Conservation (phyloP, 352 stramenopile genomes). For the Phytophthora colocasiae region DNA sequence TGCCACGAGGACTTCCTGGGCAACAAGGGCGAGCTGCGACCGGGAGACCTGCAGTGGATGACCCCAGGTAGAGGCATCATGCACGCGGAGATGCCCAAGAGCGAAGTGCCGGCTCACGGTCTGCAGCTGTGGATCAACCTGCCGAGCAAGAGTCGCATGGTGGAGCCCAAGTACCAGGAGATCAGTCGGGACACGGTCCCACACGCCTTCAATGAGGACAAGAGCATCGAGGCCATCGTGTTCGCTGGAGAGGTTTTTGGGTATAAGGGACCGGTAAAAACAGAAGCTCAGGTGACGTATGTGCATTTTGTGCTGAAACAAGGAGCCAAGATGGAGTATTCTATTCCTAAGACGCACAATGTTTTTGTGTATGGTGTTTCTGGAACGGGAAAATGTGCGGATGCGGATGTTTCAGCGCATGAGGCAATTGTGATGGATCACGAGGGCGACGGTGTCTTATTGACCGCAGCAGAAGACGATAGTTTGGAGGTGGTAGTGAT, state of each 20-base stretch:
- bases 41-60: slow-evolving; percentile 67
- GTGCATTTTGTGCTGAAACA: slow-evolving; percentile 55
- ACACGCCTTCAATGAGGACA: slow-evolving; percentile 51
- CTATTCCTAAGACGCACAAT: slow-evolving; percentile 50
- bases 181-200: slow-evolving; percentile 53
- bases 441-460: slow-evolving; percentile 50
- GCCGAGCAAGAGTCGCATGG: slow-evolving; percentile 48
- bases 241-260: slow-evolving; percentile 62
- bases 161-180: slow-evolving; percentile 64
- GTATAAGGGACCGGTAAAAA: slow-evolving; percentile 46
- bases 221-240: slow-evolving; percentile 56
- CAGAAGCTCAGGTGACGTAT: slow-evolving; percentile 55
- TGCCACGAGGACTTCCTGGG: slow-evolving; percentile 85
- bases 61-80: slow-evolving; percentile 56
- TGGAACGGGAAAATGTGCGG: slow-evolving; percentile 24
- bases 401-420: slow-evolving; percentile 28
- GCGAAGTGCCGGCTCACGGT: slow-evolving; percentile 36
- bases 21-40: slow-evolving; percentile 54
- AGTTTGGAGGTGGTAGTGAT: slow-evolving; percentile 61
- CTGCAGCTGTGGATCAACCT: slow-evolving; percentile 70
- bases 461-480: slow-evolving; percentile 30
- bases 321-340: slow-evolving; percentile 54
- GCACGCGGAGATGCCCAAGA: slow-evolving; percentile 63
- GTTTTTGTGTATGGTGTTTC: slow-evolving; percentile 42
- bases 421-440: slow-evolving; percentile 52